A percentile compares a stretch with the other conserved stretches of the same genome.
phyloP scores from a whole-genome alignment of 495 filamentous ascomycete genomes.

The Lichina pygmaea region DNA sequence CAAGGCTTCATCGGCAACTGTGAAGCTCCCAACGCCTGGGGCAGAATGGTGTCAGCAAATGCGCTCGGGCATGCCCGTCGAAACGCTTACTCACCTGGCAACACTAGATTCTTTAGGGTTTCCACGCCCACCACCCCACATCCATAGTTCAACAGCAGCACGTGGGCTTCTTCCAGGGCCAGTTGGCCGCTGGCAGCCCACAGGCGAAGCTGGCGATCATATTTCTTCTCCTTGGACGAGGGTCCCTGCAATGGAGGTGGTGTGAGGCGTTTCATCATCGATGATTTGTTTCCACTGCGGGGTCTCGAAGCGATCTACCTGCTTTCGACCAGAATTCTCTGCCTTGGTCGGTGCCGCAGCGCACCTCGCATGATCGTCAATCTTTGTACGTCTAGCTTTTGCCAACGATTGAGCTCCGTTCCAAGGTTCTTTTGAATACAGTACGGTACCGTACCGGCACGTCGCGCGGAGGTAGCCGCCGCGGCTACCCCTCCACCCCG shows the following conservation, averaged over 20 bases:
- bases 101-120: slow-evolving; percentile 82
- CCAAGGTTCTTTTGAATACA: no score
- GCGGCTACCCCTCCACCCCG: no score
- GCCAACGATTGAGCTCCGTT: no score
- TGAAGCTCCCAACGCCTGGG: slow-evolving; percentile 71
- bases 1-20: slow-evolving; percentile 54
- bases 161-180: slow-evolving; percentile 67
- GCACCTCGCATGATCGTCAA: no score
- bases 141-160: slow-evolving; percentile 68
- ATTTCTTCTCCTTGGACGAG: slow-evolving; percentile 73
- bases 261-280: background rate
- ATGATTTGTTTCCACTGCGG: background rate
- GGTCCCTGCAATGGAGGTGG: slow-evolving; percentile 18
- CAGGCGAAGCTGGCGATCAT: slow-evolving; percentile 82
- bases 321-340: no score
- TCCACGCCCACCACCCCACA: slow-evolving; percentile 69
- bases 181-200: slow-evolving; percentile 87
- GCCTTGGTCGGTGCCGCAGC: no score
- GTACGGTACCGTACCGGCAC: no score
- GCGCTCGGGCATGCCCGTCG: background rate
- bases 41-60: background rate
- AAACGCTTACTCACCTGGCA: slow-evolving; percentile 28
- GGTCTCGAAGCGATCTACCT: no score
- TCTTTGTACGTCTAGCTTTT: no score
- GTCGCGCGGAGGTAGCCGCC: no score